Evolutionary conservation across 169 alveolate genomes (phyloP), one percentile per base, ranked within the genome.

Genomic region (Eimeria acervulina): DNA sequence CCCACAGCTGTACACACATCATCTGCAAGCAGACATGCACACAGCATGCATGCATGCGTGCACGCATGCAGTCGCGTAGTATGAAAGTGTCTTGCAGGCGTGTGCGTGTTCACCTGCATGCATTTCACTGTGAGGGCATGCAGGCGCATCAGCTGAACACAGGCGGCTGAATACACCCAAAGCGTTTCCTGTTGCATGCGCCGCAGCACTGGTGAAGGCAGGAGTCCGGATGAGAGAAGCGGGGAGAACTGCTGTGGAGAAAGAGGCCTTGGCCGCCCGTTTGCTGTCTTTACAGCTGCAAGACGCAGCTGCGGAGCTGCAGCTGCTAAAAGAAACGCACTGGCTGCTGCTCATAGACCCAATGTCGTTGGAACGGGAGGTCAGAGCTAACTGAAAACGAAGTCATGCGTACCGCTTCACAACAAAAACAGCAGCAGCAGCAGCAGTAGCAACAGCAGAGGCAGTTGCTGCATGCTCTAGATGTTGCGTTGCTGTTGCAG

Each of bases 241-340:
- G 42, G 80, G 81, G 26, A 59, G 59, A 21, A 19, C 33, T 15
- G 93, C 93, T 21, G 38, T 61, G 61, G 80, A 59, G 36, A 59
- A 52, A 38, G 93, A 85, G 81, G 80, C 81, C 17, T 1, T 38
- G 28, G 93, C 81, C 0, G 93, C 93, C 17, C 93, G 31, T n/a
- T 63, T 85, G 59, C n/a, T 85, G 38, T 55, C 93, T 36, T 81
- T 85, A 3, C 81, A 85, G 93, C 78, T 85, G 81, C 93, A 85
- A 26, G 93, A 85, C n/a, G 93, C 93, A 36, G 93, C 93, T 44
- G 81, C 81, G 5, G 93, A 85, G 61, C 55, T 85, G 81, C 93
- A 59, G 81, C 42, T 85, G 36, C 44, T 85, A 31, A 44, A 59
- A 23, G 78, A 85, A 1, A 85, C 93, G 6, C 61, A 52, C 26